A percentile compares a stretch with the other conserved stretches of the same genome.
phyloP scores from a whole-genome alignment of 139 green algal genomes.

The Raphidocelis subcapitata region DNA sequence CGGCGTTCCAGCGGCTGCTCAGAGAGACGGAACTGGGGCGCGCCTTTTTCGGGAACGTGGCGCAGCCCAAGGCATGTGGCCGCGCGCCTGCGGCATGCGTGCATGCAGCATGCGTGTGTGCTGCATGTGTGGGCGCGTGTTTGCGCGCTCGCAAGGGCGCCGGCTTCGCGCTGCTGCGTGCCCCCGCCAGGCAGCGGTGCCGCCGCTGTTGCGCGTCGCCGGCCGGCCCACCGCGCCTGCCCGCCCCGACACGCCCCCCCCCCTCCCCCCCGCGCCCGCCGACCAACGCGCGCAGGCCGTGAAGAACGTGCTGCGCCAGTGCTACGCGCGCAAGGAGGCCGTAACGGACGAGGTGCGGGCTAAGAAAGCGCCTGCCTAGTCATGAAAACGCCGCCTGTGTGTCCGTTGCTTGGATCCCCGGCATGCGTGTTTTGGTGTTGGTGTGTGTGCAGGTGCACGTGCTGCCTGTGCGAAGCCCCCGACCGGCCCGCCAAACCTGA shows the following conservation, averaged over 20 bases:
- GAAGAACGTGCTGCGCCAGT: slow-evolving; percentile 82
- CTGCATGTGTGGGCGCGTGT: background rate
- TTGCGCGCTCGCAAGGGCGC: background rate
- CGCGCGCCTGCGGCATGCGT: background rate
- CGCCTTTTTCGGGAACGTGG: slow-evolving; percentile 78
- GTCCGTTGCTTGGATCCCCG: no score
- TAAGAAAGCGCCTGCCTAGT: no score
- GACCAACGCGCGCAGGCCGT: slow-evolving; percentile 53
- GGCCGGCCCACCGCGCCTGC: no score
- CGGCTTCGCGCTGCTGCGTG: background rate
- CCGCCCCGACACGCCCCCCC: no score
- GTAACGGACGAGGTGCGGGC: slow-evolving; percentile 94
- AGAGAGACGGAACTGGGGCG: slow-evolving; percentile 65
- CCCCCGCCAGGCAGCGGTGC: no score
- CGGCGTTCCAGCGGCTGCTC: slow-evolving; percentile 73
- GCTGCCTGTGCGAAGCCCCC: no score
- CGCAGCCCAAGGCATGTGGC: slow-evolving; percentile 38
- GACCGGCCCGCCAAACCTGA: no score
- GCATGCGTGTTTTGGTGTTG: no score
- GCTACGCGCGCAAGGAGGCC: slow-evolving; percentile 75
- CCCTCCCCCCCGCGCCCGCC: background rate
- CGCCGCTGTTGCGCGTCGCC: no score
- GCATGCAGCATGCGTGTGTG: slow-evolving; percentile 1
- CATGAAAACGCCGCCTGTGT: no score
- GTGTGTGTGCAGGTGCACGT: no score